Conservation (phyloP, 2,329 filamentous ascomycete species). For the Phoma sp. region DNA sequence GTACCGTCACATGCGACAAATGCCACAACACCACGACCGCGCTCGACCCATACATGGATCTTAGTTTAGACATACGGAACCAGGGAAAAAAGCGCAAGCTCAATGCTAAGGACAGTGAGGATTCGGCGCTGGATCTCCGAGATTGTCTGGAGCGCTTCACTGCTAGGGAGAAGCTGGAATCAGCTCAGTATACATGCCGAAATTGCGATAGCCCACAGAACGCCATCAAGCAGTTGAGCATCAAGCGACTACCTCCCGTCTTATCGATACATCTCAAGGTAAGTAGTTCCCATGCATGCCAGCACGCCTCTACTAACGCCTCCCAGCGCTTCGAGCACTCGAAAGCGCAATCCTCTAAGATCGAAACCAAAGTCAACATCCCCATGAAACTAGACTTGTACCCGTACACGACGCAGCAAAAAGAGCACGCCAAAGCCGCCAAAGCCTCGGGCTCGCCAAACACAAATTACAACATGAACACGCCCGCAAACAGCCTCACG, state of each 20-base stretch:
- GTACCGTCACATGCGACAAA: slow-evolving; percentile 87
- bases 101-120: slow-evolving; percentile 44
- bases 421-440: slow-evolving; percentile 35
- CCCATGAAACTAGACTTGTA: slow-evolving; percentile 88
- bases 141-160: slow-evolving; percentile 87
- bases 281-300: slow-evolving; percentile 24
- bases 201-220: slow-evolving; percentile 77
- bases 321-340: slow-evolving; percentile 74
- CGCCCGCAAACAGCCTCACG: slow-evolving; percentile 62
- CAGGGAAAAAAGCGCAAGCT: slow-evolving; percentile 70
- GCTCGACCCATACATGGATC: slow-evolving; percentile 87
- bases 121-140: slow-evolving; percentile 49
- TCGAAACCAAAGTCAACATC: slow-evolving; percentile 85
- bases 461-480: slow-evolving; percentile 42
- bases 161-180: slow-evolving; percentile 73
- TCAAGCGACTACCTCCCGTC: slow-evolving; percentile 86
- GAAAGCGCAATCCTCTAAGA: slow-evolving; percentile 79
- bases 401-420: slow-evolving; percentile 77
- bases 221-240: slow-evolving; percentile 81
- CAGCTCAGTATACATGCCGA: slow-evolving; percentile 84
- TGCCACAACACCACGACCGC: slow-evolving; percentile 83
- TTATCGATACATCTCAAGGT: slow-evolving; percentile 93
- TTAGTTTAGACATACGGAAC: slow-evolving; percentile 84
- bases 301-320: slow-evolving; percentile 23
- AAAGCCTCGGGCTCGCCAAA: slow-evolving; percentile 48